Evolutionary conservation across 2,329 filamentous ascomycete species (phyloP), one percentile per base, ranked within the genome.

Genomic region (Aspergillus pseudotamarii): DNA sequence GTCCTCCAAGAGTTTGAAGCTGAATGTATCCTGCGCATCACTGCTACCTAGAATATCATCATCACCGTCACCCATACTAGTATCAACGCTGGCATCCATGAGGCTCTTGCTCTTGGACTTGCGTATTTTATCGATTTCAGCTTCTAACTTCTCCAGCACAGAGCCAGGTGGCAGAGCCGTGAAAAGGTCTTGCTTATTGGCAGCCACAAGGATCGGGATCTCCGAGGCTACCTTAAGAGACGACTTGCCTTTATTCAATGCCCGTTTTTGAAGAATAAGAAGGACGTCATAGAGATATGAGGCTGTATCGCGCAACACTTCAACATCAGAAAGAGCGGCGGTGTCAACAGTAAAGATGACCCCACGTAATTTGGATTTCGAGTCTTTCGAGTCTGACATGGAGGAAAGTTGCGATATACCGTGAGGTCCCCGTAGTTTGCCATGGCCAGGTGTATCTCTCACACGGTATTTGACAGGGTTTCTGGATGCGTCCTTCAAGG

Each of bases 121-220:
- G 55, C 94, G 87, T 58, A 98, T 90, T 57, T 90, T 87, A 30
- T 89, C 88, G 64, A 98, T 88, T 76, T 97, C 94, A 14, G 85
- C 83, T 80, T 98, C 94, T 16, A 99, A 82, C 67, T 86, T 87
- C 59, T 84, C 84, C 77, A 87, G 90, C 63, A 97, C 91, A 36
- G 96, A 83, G 6, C 86, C 85, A 0, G 91, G 87, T 0, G 95
- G 95, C 58, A 97, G 81, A 9, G 94, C 93, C 0, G 95, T 97
- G 76, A 99, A 99, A 1, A 99, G 84, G 76, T 99, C 95, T 75
- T 93, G 86, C 84, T 99, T 99, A 80, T 98, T 99, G 59, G 93
- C 94, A 1, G 93, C 94, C 38, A 99, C 83, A 41, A 99, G 84
- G 9, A 99, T 85, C 0, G 91, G 89, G 10, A 95, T 84, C 26